A percentile compares a stretch with the other conserved stretches of the same genome.
Evolutionary conservation across 2,329 filamentous ascomycete genomes (phyloP).

Genomic region (Colletotrichum cereale): DNA sequence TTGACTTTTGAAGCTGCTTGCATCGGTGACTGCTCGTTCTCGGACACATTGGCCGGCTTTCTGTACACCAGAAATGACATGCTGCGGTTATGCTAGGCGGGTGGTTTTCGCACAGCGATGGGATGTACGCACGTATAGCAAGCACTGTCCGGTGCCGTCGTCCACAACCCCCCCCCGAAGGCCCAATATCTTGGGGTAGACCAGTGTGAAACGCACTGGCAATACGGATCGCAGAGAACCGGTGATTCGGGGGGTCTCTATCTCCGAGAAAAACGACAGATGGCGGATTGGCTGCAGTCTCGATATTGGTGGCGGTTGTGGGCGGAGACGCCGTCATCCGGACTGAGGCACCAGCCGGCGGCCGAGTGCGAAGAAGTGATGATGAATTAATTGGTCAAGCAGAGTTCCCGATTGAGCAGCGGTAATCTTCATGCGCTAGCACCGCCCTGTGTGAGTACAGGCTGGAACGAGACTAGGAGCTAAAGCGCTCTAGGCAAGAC

Average conservation of each 20-base stretch:
- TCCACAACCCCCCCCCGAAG: neutral
- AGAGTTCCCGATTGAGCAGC: neutral
- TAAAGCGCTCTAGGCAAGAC: slow-evolving; percentile 25
- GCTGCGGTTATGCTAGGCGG: neutral
- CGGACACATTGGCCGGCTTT: neutral
- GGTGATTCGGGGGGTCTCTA: neutral
- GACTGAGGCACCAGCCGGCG: slow-evolving; percentile 1
- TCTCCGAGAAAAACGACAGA: neutral
- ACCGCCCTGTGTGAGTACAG: neutral
- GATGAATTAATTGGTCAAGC: neutral
- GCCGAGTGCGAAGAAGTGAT: neutral
- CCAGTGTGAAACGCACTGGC: neutral
- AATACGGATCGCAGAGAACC: neutral
- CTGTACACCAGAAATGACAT: neutral
- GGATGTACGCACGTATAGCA: neutral
- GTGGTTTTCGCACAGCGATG: neutral
- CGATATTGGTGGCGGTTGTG: neutral
- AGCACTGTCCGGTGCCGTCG: neutral
- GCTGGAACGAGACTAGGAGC: slow-evolving; percentile 4
- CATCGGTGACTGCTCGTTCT: neutral
- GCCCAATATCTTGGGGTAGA: neutral
- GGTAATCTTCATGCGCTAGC: neutral
- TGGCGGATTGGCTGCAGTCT: neutral
- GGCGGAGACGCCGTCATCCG: neutral
- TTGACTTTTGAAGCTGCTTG: neutral